These are phyloP conservation scores for Xylariales sp. DNA, from an alignment of 2,329 filamentous ascomycete genomes.

Conservation along the genomic window DNA sequence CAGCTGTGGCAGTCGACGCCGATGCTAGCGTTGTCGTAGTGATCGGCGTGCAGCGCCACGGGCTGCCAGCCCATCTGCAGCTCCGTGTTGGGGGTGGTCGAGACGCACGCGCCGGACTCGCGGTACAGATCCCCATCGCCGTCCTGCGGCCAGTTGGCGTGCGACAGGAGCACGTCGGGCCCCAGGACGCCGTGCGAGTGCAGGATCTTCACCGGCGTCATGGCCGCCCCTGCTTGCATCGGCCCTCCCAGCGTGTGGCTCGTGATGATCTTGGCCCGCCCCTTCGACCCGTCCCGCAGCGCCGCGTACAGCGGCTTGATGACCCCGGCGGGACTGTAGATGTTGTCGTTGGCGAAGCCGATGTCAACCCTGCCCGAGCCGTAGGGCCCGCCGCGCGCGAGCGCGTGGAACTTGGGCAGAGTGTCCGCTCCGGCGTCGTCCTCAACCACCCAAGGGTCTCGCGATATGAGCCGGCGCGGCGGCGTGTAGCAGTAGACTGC, in stretches of 20 bases:
- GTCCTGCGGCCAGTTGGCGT: slow-evolving; percentile 26
- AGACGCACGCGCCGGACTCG: slow-evolving; percentile 29
- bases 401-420: slow-evolving; percentile 27
- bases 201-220: slow-evolving; percentile 18
- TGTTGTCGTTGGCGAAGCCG: slow-evolving; percentile 38
- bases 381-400: slow-evolving; percentile 24
- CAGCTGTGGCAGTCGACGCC: slow-evolving; percentile 30
- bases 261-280: slow-evolving; percentile 34
- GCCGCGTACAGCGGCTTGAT: slow-evolving; percentile 31
- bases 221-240: slow-evolving; percentile 8
- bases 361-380: slow-evolving; percentile 30
- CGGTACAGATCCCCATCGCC: slow-evolving; percentile 30
- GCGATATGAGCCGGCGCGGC: slow-evolving; percentile 22
- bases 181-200: slow-evolving; percentile 32
- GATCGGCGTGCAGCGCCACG: slow-evolving; percentile 26
- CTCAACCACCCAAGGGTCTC: slow-evolving; percentile 20
- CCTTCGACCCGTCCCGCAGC: slow-evolving; percentile 22
- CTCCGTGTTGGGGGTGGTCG: slow-evolving; percentile 44
- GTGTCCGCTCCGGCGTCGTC: slow-evolving; percentile 28
- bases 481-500: slow-evolving; percentile 39
- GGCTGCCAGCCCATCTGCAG: slow-evolving; percentile 40
- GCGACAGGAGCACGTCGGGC: slow-evolving; percentile 36
- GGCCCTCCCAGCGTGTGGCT: slow-evolving; percentile 26
- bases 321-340: slow-evolving; percentile 30
- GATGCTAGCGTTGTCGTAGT: slow-evolving; percentile 24